A percentile compares a stretch with the other conserved stretches of the same genome.
Conservation (phyloP, 1,139 yeast genomes). For the Saccharomyces hybrid region DNA sequence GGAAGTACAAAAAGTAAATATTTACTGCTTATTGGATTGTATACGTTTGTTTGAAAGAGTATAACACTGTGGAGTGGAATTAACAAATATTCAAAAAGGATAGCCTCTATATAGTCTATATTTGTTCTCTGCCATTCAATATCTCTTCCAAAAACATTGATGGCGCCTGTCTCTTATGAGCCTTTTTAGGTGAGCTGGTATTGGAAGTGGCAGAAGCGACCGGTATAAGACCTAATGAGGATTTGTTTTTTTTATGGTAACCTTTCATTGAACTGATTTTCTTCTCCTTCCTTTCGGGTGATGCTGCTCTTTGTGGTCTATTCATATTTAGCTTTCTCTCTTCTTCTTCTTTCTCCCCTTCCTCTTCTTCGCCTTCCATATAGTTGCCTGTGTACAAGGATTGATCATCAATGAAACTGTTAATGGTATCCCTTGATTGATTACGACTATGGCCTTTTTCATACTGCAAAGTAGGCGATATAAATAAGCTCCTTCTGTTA, state of each 20-base stretch:
- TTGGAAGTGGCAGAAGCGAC: constrained; percentile 3
- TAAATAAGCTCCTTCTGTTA: constrained; percentile 42
- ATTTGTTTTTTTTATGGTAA: constrained; percentile 20
- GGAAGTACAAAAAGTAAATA: too few species aligned
- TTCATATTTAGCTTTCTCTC: constrained; percentile 5
- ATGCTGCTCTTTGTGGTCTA: constrained; percentile 26
- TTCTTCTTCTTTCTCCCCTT: neutral
- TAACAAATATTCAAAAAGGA: too few species aligned
- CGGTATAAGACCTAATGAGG: constrained; percentile 16
- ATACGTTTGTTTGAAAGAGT: neutral
- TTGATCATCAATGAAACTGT: neutral
- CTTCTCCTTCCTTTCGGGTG: constrained; percentile 25
- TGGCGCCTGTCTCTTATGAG: constrained; percentile 36
- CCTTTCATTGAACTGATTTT: constrained; percentile 13
- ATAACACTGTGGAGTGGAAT: neutral
- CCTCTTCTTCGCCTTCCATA: neutral
- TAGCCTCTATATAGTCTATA: neutral
- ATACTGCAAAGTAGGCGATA: constrained; percentile 64
- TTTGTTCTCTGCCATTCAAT: constrained; percentile 35
- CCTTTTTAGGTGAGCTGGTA: constrained; percentile 4
- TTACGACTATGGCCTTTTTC: constrained; percentile 2
- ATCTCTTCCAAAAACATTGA: constrained; percentile 52
- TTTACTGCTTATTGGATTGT: too few species aligned
- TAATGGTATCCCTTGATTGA: constrained; percentile 9
- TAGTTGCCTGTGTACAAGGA: neutral